Percentiles rank a stretch among this genome's conserved stretches.
Evolutionary conservation across 306 rosid genomes (phyloP).

Genomic region (Quercus cerris): DNA sequence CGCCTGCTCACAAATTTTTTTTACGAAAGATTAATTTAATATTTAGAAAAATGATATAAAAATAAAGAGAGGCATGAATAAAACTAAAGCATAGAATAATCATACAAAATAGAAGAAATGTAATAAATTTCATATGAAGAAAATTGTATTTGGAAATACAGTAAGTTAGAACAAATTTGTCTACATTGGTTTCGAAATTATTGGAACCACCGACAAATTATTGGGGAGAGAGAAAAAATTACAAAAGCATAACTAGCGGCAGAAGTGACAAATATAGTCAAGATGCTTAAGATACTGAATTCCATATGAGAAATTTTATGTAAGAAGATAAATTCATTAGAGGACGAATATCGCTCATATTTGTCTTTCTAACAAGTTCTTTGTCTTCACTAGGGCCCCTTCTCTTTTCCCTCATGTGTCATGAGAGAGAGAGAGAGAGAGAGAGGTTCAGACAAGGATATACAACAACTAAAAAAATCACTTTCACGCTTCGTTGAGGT

Average conservation of each 20-base stretch:
- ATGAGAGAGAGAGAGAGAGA: background rate
- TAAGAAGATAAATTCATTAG: conserved; percentile 17
- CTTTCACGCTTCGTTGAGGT: conserved; percentile 11
- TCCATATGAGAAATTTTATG: conserved; percentile 25
- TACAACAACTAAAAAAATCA: conserved; percentile 11
- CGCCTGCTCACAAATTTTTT: conserved; percentile 47
- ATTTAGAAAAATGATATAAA: background rate
- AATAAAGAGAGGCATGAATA: background rate
- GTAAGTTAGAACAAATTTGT: too few species aligned
- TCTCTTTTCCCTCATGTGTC: conserved; percentile 15
- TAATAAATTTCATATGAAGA: background rate
- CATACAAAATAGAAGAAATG: background rate
- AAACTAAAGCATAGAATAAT: background rate
- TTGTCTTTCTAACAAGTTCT: conserved; percentile 23
- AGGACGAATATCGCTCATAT: conserved; percentile 16
- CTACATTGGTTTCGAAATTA: too few species aligned
- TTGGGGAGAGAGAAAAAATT: background rate
- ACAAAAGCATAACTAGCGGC: background rate
- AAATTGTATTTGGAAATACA: background rate
- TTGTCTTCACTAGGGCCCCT: conserved; percentile 17
- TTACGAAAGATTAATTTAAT: background rate
- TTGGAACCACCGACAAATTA: too few species aligned
- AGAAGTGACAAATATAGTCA: background rate
- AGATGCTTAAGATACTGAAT: background rate
- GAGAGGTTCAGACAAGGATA: conserved; percentile 15